Evolutionary conservation across 2,329 filamentous ascomycete species (phyloP), one percentile per base, ranked within the genome.

Genomic region (Botrytis aclada): DNA sequence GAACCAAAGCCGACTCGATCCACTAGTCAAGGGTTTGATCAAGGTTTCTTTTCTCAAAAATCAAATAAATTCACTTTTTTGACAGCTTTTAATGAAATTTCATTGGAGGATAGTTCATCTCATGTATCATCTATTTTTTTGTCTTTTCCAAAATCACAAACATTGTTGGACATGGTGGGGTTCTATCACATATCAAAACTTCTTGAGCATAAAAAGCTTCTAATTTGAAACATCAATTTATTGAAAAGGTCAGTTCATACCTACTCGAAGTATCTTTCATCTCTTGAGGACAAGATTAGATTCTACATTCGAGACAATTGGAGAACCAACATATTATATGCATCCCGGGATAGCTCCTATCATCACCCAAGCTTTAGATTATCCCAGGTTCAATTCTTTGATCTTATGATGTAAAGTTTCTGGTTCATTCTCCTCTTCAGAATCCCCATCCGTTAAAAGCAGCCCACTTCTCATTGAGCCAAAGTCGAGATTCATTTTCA

Each of bases 221-320:
- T 47, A 10, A 12, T 54, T 54, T 3, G 25, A 6, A n/a, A 16
- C 5, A n/a, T 54, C 4, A 7, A 0, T 54, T 16, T 54, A 54
- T 6, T 7, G 7, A 3, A n/a, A 7, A 54, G 12, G 6, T n/a
- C 5, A 16, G 0, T 54, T n/a, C 6, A 54, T 1, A 54, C 5
- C 4, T 54, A 54, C 5, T 54, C 3, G 22, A 54, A 54, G 1
- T 54, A 54, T 16, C 3, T 54, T 54, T 54, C 8, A n/a, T 3
- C 25, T n/a, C 47, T 54, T 54, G 5, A 4, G 5, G 16, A 54
- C 16, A 7, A 6, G 6, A 51, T 51, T 51, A n/a, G 12, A 6
- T n/a, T n/a, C 12, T 16, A n/a, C 5, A n/a, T 51, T 51, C 14
- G 25, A 12, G 47, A n/a, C 10, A 5, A 51, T 6, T n/a, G 47